Percentiles rank a stretch among this genome's conserved stretches.
Evolutionary conservation across 1,284 basidiomycete species (phyloP).

Genomic region (Vanrija pseudolonga): DNA sequence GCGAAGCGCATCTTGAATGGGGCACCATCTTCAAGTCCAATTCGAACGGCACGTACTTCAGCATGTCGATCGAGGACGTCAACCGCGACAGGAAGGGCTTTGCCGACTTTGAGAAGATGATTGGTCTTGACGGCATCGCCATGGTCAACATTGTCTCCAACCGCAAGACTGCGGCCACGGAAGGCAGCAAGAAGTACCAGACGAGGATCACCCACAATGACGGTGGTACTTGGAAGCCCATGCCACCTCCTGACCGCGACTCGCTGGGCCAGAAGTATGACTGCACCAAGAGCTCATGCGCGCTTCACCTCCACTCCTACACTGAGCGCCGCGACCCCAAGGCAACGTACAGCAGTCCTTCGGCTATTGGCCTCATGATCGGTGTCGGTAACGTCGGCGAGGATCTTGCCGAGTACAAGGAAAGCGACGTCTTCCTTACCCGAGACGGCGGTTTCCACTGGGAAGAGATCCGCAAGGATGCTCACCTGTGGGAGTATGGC

Average conservation of each 20-base stretch:
- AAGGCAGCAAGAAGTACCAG: constrained; percentile 72
- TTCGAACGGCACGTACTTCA: constrained; percentile 96
- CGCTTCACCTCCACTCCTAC: constrained; percentile 90
- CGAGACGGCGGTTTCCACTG: constrained; percentile 96
- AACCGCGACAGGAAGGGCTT: constrained; percentile 83
- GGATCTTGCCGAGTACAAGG: constrained; percentile 70
- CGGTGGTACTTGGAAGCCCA: constrained; percentile 80
- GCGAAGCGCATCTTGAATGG: constrained; percentile 69
- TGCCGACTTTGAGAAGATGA: constrained; percentile 98
- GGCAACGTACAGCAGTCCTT: constrained; percentile 87
- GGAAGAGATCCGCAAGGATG: constrained; percentile 98
- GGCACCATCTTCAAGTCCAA: constrained; percentile 92
- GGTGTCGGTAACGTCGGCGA: constrained; percentile 97
- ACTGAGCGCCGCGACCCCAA: constrained; percentile 86
- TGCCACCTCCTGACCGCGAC: constrained; percentile 72
- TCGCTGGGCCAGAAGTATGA: constrained; percentile 70
- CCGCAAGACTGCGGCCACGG: constrained; percentile 67
- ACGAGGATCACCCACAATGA: constrained; percentile 95
- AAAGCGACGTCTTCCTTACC: constrained; percentile 92
- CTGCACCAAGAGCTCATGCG: constrained; percentile 72
- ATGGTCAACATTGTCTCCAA: constrained; percentile 80
- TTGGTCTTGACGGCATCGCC: constrained; percentile 91
- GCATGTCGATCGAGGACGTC: constrained; percentile 77
- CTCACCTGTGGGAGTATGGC: constrained; percentile 96
- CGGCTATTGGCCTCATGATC: constrained; percentile 87